Conservation (phyloP, 169 alveolate species). For the Plasmodium ovale region DNA sequence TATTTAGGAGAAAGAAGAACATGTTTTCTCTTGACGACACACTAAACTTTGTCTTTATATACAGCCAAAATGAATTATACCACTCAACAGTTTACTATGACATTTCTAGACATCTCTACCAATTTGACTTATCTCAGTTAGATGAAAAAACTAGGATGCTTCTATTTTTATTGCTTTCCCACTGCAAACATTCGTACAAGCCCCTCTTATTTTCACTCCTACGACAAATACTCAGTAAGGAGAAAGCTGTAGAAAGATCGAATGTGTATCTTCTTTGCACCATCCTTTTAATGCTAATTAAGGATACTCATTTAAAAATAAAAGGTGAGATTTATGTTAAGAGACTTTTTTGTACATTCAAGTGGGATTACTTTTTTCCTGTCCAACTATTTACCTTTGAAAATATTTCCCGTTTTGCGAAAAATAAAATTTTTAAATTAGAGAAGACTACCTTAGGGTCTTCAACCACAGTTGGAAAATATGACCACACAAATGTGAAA, state of each 20-base stretch:
- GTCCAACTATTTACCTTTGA: not conserved
- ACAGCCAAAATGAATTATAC: constrained; percentile 35
- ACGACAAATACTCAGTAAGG: not conserved
- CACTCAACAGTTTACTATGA: constrained; percentile 23
- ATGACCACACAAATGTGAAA: not conserved
- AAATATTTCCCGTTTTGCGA: not conserved
- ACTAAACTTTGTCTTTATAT: constrained; percentile 9
- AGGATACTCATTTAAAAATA: not conserved
- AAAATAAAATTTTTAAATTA: not conserved
- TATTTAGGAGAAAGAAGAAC: constrained; percentile 14
- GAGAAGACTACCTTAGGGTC: constrained; percentile 1
- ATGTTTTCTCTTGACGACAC: constrained; percentile 6
- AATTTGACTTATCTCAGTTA: constrained; percentile 12
- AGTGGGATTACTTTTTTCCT: constrained; percentile 38
- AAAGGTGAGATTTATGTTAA: constrained; percentile 2
- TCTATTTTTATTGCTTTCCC: constrained; percentile 7
- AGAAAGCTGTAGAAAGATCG: not conserved
- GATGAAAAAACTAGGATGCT: not conserved
- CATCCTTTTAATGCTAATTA: constrained; percentile 10
- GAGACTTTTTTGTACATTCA: constrained; percentile 3
- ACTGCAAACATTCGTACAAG: constrained; percentile 28
- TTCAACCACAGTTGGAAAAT: too few relatives aligned
- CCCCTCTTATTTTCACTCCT: not conserved
- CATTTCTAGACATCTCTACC: constrained; percentile 19
- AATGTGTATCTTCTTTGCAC: constrained; percentile 17